phyloP scores from a whole-genome alignment of 2,329 filamentous ascomycete genomes.

The Lasiodiplodia citricola region DNA sequence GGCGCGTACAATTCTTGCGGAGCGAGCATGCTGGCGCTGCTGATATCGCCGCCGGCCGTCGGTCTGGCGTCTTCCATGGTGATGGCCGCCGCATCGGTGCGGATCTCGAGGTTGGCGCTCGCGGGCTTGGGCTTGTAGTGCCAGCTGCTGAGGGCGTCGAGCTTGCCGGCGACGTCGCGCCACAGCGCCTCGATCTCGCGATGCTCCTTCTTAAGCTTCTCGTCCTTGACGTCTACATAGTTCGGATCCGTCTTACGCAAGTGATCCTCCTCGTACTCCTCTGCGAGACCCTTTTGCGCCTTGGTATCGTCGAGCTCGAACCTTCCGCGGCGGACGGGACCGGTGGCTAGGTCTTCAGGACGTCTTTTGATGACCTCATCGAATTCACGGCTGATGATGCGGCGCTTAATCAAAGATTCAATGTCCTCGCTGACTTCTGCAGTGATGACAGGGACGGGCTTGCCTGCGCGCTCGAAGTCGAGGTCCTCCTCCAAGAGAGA shows the following conservation, averaged over 20 bases:
- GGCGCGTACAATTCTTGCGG: slow-evolving; percentile 93
- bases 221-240: slow-evolving; percentile 80
- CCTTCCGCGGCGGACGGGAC: slow-evolving; percentile 70
- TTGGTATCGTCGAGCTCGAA: slow-evolving; percentile 87
- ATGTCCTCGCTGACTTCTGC: slow-evolving; percentile 89
- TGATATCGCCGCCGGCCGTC: slow-evolving; percentile 75
- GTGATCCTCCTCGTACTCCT: slow-evolving; percentile 94
- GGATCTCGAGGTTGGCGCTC: slow-evolving; percentile 80
- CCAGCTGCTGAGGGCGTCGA: slow-evolving; percentile 91
- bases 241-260: slow-evolving; percentile 77
- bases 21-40: slow-evolving; percentile 74
- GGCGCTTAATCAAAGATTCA: slow-evolving; percentile 90
- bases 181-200: slow-evolving; percentile 82
- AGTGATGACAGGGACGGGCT: slow-evolving; percentile 92
- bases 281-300: slow-evolving; percentile 83
- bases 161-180: slow-evolving; percentile 77
- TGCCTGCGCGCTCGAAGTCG: slow-evolving; percentile 93
- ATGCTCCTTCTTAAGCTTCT: slow-evolving; percentile 82
- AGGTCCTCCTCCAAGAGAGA: slow-evolving; percentile 93
- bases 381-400: slow-evolving; percentile 88
- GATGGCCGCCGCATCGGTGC: slow-evolving; percentile 89
- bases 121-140: slow-evolving; percentile 92
- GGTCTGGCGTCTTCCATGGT: slow-evolving; percentile 95
- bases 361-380: slow-evolving; percentile 86
- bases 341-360: slow-evolving; percentile 72